Evolutionary conservation across 768 basidiomycete genomes (phyloP), one percentile per base, ranked within the genome.

Genomic region (Lactifluus volemus): DNA sequence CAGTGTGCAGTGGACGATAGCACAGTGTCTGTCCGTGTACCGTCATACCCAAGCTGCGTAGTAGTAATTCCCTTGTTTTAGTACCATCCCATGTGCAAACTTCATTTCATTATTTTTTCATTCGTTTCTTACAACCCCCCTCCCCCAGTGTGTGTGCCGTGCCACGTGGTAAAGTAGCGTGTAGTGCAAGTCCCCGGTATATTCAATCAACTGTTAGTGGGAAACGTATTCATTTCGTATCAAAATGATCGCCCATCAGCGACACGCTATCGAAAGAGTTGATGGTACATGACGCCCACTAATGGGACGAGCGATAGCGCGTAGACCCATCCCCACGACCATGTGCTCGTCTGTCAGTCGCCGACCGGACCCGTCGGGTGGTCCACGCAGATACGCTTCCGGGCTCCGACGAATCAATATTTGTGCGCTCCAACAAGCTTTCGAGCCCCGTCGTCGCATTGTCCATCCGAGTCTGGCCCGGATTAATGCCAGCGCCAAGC

Each of bases 361-460:
- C 4, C n/a, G n/a, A 15, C 19, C 51, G 25, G 25, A 25, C 3
- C 44, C 56, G n/a, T 44, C 30, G 45, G 1, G 38, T 39, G 5
- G 12, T 21, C 25, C 52, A 11, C 12, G 38, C 19, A 47, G 12
- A 21, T 12, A 8, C 17, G 2, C 49, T 7, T 17, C 32, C 19
- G 2, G 19, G n/a, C 32, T 60, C 64, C 2, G 55, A 52, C 15
- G 29, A 48, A 29, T 53, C 64, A 14, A 66, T 39, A 36, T 64
- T 64, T 38, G 65, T 57, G 25, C 59, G 63, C 45, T 55, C 65
- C 1, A 66, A 41, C 36, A 66, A 52, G 41, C 50, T 54, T 48
- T 66, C 65, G 45, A 66, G 55, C 25, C 65, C 63, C 30, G 65
- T 64, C 51, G 62, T 49, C 32, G 9, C 32, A 4, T 25, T 25